phyloP scores from a whole-genome alignment of 2,329 filamentous ascomycete species.

The Paracorniculantispora psalliotae region DNA sequence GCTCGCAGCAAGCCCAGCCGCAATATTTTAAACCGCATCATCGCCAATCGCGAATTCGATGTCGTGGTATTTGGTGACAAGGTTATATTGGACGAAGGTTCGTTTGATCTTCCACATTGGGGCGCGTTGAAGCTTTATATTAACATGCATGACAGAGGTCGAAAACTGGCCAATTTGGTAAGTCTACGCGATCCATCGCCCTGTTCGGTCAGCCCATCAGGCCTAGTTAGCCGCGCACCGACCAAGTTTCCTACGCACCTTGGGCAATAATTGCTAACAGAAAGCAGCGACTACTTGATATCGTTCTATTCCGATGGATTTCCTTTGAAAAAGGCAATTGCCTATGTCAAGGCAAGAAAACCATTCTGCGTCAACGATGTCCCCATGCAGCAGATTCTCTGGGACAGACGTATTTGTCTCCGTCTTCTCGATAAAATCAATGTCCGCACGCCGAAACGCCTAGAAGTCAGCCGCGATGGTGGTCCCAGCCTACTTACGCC shows the following conservation, averaged over 20 bases:
- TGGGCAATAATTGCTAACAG: constrained; percentile 20
- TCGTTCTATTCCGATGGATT: constrained; percentile 99
- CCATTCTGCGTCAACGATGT: constrained; percentile 98
- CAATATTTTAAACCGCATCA: constrained; percentile 89
- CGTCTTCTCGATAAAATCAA: constrained; percentile 82
- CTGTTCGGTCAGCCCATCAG: constrained; percentile 31
- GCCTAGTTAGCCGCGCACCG: constrained; percentile 24
- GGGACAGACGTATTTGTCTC: constrained; percentile 89
- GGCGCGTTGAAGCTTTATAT: constrained; percentile 13
- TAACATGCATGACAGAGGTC: constrained; percentile 50
- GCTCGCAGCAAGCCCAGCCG: constrained; percentile 94
- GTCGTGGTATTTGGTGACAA: constrained; percentile 98
- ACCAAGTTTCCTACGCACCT: not conserved
- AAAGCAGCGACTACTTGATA: constrained; percentile 75
- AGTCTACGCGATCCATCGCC: constrained; percentile 23
- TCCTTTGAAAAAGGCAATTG: constrained; percentile 92
- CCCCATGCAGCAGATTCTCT: constrained; percentile 93
- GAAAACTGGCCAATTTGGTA: constrained; percentile 93
- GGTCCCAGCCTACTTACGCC: constrained; percentile 74
- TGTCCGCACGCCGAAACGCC: constrained; percentile 79
- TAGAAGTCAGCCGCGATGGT: constrained; percentile 91
- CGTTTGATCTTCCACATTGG: constrained; percentile 11
- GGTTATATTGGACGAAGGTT: constrained; percentile 89
- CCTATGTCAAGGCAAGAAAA: constrained; percentile 86
- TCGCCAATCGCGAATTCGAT: constrained; percentile 88